Evolutionary conservation across 139 green algal species (phyloP).

Genomic region (Gonium pectorale): DNA sequence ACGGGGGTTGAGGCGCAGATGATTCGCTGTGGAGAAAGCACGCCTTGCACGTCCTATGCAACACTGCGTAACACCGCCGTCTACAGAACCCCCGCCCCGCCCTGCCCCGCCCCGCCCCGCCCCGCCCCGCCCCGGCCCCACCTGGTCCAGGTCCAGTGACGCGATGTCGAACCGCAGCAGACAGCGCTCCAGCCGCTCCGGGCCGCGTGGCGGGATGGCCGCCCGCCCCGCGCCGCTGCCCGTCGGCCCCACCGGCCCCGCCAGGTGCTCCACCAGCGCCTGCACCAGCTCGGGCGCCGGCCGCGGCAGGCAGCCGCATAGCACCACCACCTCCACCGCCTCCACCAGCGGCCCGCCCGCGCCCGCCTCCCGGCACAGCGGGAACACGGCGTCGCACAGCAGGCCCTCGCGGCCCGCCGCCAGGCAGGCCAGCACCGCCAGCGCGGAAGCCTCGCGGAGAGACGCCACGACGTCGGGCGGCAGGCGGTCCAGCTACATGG

Average conservation of each 20-base stretch:
- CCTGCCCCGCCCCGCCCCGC: background rate
- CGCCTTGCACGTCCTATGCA: too few relatives aligned
- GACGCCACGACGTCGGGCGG: background rate
- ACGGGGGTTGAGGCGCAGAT: too few relatives aligned
- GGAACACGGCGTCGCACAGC: constrained; percentile 49
- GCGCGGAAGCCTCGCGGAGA: constrained; percentile 11
- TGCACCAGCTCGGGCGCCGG: constrained; percentile 83
- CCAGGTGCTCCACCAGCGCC: constrained; percentile 86
- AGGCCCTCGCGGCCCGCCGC: constrained; percentile 8
- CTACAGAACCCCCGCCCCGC: background rate
- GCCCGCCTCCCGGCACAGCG: constrained; percentile 45
- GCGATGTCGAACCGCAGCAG: constrained; percentile 90
- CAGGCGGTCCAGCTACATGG: constrained; percentile 10
- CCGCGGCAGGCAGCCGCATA: constrained; percentile 65
- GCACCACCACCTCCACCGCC: constrained; percentile 51
- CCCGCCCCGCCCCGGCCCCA: constrained; percentile 7
- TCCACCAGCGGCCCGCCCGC: constrained; percentile 58
- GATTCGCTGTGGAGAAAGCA: too few relatives aligned
- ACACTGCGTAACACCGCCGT: too few relatives aligned
- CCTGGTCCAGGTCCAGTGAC: constrained; percentile 92
- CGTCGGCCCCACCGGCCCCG: background rate
- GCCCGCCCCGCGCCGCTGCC: background rate
- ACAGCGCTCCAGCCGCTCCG: constrained; percentile 82
- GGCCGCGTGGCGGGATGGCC: constrained; percentile 41
- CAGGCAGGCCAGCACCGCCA: constrained; percentile 26